Base-by-base conservation (phyloP, 768 basidiomycete genomes). In the Pulveroboletus ravenelii region DNA sequence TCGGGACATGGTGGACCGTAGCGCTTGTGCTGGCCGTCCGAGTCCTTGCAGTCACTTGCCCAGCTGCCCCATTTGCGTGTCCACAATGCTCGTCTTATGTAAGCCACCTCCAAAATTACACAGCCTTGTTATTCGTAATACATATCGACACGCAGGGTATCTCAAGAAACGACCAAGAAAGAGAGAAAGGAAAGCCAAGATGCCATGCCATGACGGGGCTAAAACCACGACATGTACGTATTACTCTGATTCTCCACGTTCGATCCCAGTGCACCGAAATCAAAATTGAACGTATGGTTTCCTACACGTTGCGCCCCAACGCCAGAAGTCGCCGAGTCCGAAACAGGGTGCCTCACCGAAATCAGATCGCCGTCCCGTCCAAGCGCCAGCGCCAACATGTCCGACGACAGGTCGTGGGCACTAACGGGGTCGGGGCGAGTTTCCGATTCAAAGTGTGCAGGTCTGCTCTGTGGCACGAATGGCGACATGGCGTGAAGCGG, bases 201-300 rank as follows among this genome's bases (percentile, higher is more conserved):
- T 45, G 15, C 32, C n/a, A 27, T 45, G 25, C 5, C n/a, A 45
- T 23, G 31, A 20, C 27, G 15, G 10, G n/a, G 30, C 66, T 69
- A 84, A 59, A 84, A 84, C 82, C 82, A 84, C 20, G 81, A 80
- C 82, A 84, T 84, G 61, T 81, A 84, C 34, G 66, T 68, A 47
- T 70, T 68, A 49, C 78, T 79, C 32, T 80, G 82, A 56, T 77
- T 81, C 56, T 78, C 79, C 52, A 80, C 67, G 41, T 78, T 75
- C 41, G 73, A 71, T 27, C 73, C 78, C 53, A 84, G 60, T 18
- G 79, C 81, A 5, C 82, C 82, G 57, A 81, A 74, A 52, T 83
- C 82, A 59, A 83, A 79, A 63, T 84, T 82, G 56, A 80, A 79
- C 31, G 73, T 74, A 48, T 79, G 75, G 55, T 77, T 76, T 38